Base-by-base conservation (phyloP, 2,329 filamentous ascomycete species). In the Truncatella angustata region DNA sequence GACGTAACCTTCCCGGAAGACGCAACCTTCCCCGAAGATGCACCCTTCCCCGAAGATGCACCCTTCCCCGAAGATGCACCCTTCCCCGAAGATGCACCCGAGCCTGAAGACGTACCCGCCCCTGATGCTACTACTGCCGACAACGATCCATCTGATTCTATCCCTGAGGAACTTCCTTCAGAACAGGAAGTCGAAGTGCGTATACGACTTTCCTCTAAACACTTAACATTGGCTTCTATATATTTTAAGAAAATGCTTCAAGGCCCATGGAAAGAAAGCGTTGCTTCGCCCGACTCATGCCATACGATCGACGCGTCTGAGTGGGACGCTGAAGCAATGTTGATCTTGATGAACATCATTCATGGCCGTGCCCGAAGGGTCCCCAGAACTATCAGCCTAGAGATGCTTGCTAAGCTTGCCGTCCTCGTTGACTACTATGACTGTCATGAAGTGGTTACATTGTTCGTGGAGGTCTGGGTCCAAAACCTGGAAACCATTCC, bases 371-470 rank as follows among this genome's bases (percentile, higher is more conserved):
- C 58, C 5, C 52, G 54, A 39, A 48, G 43, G 3, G 59, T 69
- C 0, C 63, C 65, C 0, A 52, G 52, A 1, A 21, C 3, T 0
- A 28, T 67, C 6, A 48, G 42, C 0, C 51, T 64, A 1, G 60
- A 65, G 20, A 61, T 55, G 21, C 44, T 66, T 1, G 58, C 62
- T 2, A 63, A 66, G 23, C 50, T 67, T 6, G 62, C 64, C 0
- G 58, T 62, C 5, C 48, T 68, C 3, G 61, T 67, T 1, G 63
- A 68, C n/a, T 65, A 68, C 24, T 66, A 65, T 12, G 47, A 64
- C 4, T 66, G 60, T 26, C 58, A 63, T 23, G 66, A 68, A 23
- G 52, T 36, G 2, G 20, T 58, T 1, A 58, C 63, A 9, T 6
- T 60, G 3, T 52, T 60, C 10, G 16, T 12, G 0, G 30, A 39